A percentile compares a stretch with the other conserved stretches of the same genome.
phyloP scores from a whole-genome alignment of 2,329 filamentous ascomycete genomes.

The Fusarium sp. region DNA sequence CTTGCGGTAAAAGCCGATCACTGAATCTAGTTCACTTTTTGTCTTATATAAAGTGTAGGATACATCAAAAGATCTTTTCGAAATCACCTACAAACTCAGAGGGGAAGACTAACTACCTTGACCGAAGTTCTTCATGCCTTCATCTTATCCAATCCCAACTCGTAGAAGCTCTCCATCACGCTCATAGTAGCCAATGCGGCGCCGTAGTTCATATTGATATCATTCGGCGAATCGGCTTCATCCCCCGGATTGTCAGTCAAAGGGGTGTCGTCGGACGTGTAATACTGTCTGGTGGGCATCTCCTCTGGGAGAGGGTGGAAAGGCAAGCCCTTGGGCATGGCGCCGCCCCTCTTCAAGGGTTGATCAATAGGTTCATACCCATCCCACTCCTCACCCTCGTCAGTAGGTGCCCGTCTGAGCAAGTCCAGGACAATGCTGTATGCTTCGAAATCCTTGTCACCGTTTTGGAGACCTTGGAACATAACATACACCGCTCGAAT shows the following conservation, averaged over 20 bases:
- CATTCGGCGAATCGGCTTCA: neutral
- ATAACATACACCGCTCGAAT: constrained; percentile 35
- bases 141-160: neutral
- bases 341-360: neutral
- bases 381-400: no score
- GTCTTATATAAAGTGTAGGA: no score
- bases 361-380: no score
- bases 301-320: constrained; percentile 22
- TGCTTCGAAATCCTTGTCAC: no score
- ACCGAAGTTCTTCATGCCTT: no score
- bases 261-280: no score
- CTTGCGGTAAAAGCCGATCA: no score
- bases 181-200: constrained; percentile 1
- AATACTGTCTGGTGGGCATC: constrained; percentile 5
- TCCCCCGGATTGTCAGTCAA: neutral
- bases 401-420: neutral
- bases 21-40: no score
- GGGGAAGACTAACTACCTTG: no score
- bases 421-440: neutral
- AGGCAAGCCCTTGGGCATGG: constrained; percentile 7
- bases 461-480: constrained; percentile 23
- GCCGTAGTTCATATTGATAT: neutral
- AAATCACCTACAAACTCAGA: no score
- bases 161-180: constrained; percentile 11
- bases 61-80: no score